A percentile compares a stretch with the other conserved stretches of the same genome.
Conservation (phyloP, 1,284 basidiomycete genomes). For the Cystobasidium sp. region DNA sequence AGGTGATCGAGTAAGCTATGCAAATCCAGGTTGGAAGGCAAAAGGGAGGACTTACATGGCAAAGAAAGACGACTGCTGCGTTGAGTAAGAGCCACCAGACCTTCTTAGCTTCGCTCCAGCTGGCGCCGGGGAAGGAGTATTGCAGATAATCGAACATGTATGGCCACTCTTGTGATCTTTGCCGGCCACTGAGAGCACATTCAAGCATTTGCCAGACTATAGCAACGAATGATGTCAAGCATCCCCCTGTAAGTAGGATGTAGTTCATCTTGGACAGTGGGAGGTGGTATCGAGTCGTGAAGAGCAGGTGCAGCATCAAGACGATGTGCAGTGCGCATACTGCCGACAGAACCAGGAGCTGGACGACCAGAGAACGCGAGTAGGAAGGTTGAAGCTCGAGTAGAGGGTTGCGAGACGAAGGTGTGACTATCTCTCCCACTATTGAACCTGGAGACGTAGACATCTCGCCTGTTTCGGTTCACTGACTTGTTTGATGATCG, state of each 20-base stretch:
- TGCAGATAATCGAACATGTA: slow-evolving; percentile 90
- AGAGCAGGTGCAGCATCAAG: slow-evolving; percentile 88
- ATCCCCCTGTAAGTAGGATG: slow-evolving; percentile 80
- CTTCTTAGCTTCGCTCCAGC: slow-evolving; percentile 71
- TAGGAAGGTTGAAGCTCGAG: slow-evolving; percentile 53
- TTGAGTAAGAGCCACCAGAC: slow-evolving; percentile 87
- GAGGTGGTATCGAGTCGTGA: slow-evolving; percentile 95
- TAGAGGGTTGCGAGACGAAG: slow-evolving; percentile 37
- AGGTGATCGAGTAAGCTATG: slow-evolving; percentile 4
- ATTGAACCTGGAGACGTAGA: not conserved
- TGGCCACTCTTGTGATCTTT: slow-evolving; percentile 78
- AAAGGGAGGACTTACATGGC: slow-evolving; percentile 25
- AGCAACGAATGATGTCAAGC: slow-evolving; percentile 75
- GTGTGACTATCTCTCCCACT: not conserved
- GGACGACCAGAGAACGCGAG: slow-evolving; percentile 84
- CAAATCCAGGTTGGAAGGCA: not conserved
- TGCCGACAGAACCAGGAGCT: slow-evolving; percentile 84
- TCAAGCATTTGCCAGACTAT: slow-evolving; percentile 70
- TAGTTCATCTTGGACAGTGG: slow-evolving; percentile 92
- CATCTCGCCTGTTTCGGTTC: slow-evolving; percentile 9
- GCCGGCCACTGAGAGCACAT: slow-evolving; percentile 49
- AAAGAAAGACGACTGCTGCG: slow-evolving; percentile 66
- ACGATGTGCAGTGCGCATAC: slow-evolving; percentile 83
- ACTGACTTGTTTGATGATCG: slow-evolving; percentile 3
- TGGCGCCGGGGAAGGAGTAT: slow-evolving; percentile 69